A percentile compares a stretch with the other conserved stretches of the same genome.
These are phyloP conservation scores for Phlebopus sp. DNA, from an alignment of 1,284 basidiomycete genomes.

Conservation along the genomic window DNA sequence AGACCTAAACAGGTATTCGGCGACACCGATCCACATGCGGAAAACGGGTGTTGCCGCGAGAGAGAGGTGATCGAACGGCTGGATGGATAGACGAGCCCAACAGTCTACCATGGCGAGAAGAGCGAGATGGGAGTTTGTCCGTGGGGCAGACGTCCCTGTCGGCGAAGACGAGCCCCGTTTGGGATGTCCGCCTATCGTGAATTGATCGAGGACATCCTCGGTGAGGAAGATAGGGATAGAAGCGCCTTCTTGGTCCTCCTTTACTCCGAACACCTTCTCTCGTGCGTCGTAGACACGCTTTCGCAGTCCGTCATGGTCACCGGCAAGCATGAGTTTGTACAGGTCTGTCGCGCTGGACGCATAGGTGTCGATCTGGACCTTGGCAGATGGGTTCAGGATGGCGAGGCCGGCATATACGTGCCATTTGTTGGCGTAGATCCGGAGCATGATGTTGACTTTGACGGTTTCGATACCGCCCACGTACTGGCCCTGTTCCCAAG, in stretches of 20 bases:
- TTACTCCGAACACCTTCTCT: conserved; percentile 72
- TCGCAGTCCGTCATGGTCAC: conserved; percentile 63
- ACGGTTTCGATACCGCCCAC: conserved; percentile 98
- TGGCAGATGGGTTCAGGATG: conserved; percentile 93
- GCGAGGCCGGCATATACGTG: conserved; percentile 99
- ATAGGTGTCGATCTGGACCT: conserved; percentile 87
- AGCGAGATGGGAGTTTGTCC: conserved; percentile 88
- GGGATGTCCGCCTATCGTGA: conserved; percentile 45
- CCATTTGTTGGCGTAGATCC: conserved; percentile 98
- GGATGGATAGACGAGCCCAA: conserved; percentile 86
- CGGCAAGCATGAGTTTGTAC: conserved; percentile 95
- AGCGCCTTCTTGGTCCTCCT: conserved; percentile 30
- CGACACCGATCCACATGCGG: conserved; percentile 95
- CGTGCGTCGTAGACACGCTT: conserved; percentile 76
- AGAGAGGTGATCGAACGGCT: conserved; percentile 89
- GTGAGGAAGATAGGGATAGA: conserved; percentile 77
- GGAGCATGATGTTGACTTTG: conserved; percentile 95
- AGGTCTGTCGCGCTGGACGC: conserved; percentile 83
- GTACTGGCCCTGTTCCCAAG: conserved; percentile 94
- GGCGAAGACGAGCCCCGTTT: conserved; percentile 13
- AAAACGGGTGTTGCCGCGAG: conserved; percentile 97
- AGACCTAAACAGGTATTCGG: conserved; percentile 89
- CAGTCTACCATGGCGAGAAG: conserved; percentile 99
- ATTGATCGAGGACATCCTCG: conserved; percentile 86
- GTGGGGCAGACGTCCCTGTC: conserved; percentile 2